Base-by-base conservation (phyloP, 768 basidiomycete species). In the Pholiota microspora region DNA sequence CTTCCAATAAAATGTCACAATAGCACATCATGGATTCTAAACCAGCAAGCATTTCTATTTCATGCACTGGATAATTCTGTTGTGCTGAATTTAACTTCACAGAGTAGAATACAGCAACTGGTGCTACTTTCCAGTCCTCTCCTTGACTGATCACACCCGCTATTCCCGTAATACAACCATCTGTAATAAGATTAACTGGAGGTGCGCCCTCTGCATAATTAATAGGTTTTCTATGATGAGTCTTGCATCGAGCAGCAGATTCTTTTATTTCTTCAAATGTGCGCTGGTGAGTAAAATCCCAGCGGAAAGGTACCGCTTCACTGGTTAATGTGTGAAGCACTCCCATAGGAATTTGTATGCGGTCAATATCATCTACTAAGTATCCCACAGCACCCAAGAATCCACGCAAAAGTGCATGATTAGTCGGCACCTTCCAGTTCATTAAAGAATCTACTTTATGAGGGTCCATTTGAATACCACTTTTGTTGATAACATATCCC, bases 261-360 rank as follows among this genome's bases (percentile, higher is more conserved):
- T 45, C 10, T 10, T 45, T 45, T 2, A 45, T 45, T 12, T 45
- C 44, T n/a, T 45, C 44, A 45, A 45, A 45, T 8, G 44, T 24
- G 3, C 23, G 10, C 18, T 45, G 44, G 73, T 60, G 69, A 77
- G 61, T 64, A 75, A 3, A 77, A 77, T 60, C 71, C 71, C 23
- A 78, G 76, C 60, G 75, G 76, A 63, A 73, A 73, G 69, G 21
- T 21, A 50, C 34, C 7, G 32, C 32, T 10, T 35, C 36, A 18
- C 32, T 50, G 2, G 25, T 35, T 2, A 25, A n/a, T 13, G 9
- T 25, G 21, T 27, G 18, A 13, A 40, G 21, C 23, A 51, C 27
- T 18, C 27, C 34, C 35, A 40, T 25, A 40, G 49, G 49, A 13
- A 40, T 38, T 6, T n/a, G 2, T 7, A 40, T 36, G 29, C 6